These are phyloP conservation scores for Neurospora cerealis DNA, from an alignment of 495 filamentous ascomycete genomes.

Conservation along the genomic window DNA sequence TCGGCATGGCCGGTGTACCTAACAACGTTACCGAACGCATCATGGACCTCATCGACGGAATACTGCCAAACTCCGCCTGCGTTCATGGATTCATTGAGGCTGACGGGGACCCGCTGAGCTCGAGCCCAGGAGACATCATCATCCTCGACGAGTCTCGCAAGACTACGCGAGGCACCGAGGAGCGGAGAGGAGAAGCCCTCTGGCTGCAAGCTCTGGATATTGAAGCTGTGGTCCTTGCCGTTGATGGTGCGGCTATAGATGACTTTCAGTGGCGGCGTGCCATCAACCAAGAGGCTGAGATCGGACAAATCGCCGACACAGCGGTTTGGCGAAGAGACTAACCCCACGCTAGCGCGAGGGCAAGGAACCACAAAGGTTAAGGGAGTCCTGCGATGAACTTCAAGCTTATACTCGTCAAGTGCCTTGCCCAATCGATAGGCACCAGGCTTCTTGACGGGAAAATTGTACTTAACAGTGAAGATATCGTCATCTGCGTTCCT, in stretches of 20 bases:
- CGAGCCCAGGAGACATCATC: slow-evolving; percentile 73
- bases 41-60: slow-evolving; percentile 79
- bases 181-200: slow-evolving; percentile 76
- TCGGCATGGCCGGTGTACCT: slow-evolving; percentile 62
- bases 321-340: slow-evolving; percentile 48
- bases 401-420: slow-evolving; percentile 84
- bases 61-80: slow-evolving; percentile 75
- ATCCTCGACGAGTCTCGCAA: slow-evolving; percentile 42
- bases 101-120: slow-evolving; percentile 60
- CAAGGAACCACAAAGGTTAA: slow-evolving; percentile 76
- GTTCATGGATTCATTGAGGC: slow-evolving; percentile 79
- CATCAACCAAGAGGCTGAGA: slow-evolving; percentile 68
- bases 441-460: slow-evolving; percentile 68
- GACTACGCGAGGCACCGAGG: slow-evolving; percentile 42
- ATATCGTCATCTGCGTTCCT: slow-evolving; percentile 39
- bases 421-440: slow-evolving; percentile 77
- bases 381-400: slow-evolving; percentile 65
- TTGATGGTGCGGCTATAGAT: slow-evolving; percentile 83
- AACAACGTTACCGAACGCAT: slow-evolving; percentile 79
- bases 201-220: slow-evolving; percentile 84
- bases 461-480: slow-evolving; percentile 40
- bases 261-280: slow-evolving; percentile 83
- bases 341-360: slow-evolving; percentile 63
- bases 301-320: slow-evolving; percentile 84
- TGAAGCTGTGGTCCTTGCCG: slow-evolving; percentile 58